phyloP scores from a whole-genome alignment of 768 basidiomycete species.

The Tricholoma matsutake region DNA sequence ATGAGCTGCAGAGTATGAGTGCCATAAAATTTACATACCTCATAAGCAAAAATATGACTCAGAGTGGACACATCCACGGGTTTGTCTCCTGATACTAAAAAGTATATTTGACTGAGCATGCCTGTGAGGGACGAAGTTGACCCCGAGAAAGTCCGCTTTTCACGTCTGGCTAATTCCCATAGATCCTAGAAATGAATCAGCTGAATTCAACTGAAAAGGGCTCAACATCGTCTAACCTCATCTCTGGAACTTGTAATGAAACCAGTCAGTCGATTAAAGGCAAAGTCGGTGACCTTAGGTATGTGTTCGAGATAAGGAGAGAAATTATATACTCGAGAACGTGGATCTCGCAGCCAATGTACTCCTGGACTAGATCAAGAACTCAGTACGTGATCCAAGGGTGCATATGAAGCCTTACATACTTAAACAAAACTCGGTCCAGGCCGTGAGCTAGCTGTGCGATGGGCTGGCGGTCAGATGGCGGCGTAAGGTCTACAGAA shows the following conservation, averaged over 20 bases:
- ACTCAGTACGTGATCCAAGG: slow-evolving; percentile 4
- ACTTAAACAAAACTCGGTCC: slow-evolving; percentile 59
- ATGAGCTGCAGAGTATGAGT: background rate
- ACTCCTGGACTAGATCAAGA: slow-evolving; percentile 66
- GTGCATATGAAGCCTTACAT: slow-evolving; percentile 1
- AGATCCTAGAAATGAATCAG: slow-evolving; percentile 50
- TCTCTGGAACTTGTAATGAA: slow-evolving; percentile 84
- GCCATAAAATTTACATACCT: slow-evolving; percentile 42
- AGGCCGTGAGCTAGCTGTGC: slow-evolving; percentile 64
- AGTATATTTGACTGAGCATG: slow-evolving; percentile 84
- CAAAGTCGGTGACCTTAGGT: slow-evolving; percentile 79
- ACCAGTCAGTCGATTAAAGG: slow-evolving; percentile 68
- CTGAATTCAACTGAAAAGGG: background rate
- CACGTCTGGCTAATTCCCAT: slow-evolving; percentile 51
- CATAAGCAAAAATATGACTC: slow-evolving; percentile 53
- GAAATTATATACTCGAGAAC: slow-evolving; percentile 86
- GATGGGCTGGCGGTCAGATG: slow-evolving; percentile 48
- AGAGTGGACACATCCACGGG: slow-evolving; percentile 58
- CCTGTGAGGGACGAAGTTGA: slow-evolving; percentile 89
- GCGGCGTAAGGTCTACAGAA: slow-evolving; percentile 40
- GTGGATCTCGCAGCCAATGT: slow-evolving; percentile 85
- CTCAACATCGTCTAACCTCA: slow-evolving; percentile 37
- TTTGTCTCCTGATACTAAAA: slow-evolving; percentile 74
- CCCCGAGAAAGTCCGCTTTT: slow-evolving; percentile 67
- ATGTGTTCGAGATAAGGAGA: slow-evolving; percentile 66